A percentile compares a stretch with the other conserved stretches of the same genome.
These are phyloP conservation scores for Zoysia matrella DNA, from an alignment of 202 grass and related monocot genomes.

Conservation along the genomic window DNA sequence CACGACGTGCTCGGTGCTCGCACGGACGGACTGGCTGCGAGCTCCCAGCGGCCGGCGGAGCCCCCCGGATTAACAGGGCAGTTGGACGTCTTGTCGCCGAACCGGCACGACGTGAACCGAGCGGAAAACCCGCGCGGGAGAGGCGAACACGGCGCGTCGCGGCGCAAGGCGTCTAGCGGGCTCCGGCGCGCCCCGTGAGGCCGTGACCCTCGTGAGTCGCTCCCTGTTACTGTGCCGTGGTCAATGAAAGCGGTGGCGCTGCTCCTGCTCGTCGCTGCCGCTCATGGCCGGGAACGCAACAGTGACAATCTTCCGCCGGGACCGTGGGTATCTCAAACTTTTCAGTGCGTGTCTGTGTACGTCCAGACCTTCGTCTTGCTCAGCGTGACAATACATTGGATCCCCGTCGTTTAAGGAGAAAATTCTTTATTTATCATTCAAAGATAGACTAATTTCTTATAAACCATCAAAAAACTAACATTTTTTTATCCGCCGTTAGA, in stretches of 20 bases:
- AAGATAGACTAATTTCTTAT: no score
- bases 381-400: not conserved
- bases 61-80: not conserved
- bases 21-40: not conserved
- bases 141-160: not conserved
- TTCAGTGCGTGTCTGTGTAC: not conserved
- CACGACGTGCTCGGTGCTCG: not conserved
- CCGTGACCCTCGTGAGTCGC: no score
- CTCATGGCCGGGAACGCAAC: constrained; percentile 11
- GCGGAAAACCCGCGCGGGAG: constrained; percentile 24
- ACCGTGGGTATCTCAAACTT: not conserved
- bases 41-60: not conserved
- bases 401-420: not conserved
- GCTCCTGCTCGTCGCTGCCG: not conserved
- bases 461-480: no score
- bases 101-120: constrained; percentile 16
- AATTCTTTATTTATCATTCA: not conserved
- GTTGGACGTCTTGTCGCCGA: constrained; percentile 25
- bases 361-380: not conserved
- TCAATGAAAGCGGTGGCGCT: constrained; percentile 1
- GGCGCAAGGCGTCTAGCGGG: not conserved
- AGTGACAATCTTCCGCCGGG: not conserved
- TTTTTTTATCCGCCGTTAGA: no score
- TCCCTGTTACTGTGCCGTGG: not conserved
- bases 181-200: not conserved